Base-by-base conservation (phyloP, 805 yeast species). In the Hanseniaspora vineae region DNA sequence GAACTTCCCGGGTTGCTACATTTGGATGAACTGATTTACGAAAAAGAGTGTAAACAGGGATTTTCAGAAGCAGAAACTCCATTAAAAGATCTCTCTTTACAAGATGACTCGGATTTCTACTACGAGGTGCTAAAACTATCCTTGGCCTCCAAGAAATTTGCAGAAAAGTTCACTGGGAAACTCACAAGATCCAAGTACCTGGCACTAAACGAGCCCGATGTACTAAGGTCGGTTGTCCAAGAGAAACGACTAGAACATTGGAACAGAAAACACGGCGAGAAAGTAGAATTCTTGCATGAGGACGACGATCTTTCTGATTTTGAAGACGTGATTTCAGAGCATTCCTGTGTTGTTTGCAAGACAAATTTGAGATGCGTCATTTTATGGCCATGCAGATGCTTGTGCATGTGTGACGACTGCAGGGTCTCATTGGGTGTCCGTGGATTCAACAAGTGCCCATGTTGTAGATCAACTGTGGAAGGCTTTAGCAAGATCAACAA, bases 331-430 rank as follows among this genome's bases (percentile, higher is more conserved):
- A 46, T 43, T 15, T 44, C 35, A 10, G 17, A 35, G 10, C 32
- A 40, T 20, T 67, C 69, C 6, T 88, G 97, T 64, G 95, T 85
- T 6, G 81, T 89, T 2, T 89, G 97, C 60, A 90, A 83, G 54
- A 70, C 73, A 5, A 77, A 81, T 49, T 75, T 78, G 5, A 71
- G 96, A 53, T 84, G 81, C 49, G 76, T 89, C 40, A 79, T 89
- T 9, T 68, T 90, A 2, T 89, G 97, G 97, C 97, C 97, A 0
- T 89, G 97, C 60, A 76, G 78, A 55, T 89, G 97, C 62, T 76
- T 89, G 48, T 88, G 95, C 0, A 69, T 89, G 5, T 89, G 97
- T 62, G 96, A 88, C 53, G 73, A 76, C 23, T 89, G 97, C 58
- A 72, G 97, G 15, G 67, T 80, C 11, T 76, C 83, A 15, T 69